These are phyloP conservation scores for Daedaleopsis sinensis DNA, from an alignment of 768 basidiomycete species.

Conservation along the genomic window DNA sequence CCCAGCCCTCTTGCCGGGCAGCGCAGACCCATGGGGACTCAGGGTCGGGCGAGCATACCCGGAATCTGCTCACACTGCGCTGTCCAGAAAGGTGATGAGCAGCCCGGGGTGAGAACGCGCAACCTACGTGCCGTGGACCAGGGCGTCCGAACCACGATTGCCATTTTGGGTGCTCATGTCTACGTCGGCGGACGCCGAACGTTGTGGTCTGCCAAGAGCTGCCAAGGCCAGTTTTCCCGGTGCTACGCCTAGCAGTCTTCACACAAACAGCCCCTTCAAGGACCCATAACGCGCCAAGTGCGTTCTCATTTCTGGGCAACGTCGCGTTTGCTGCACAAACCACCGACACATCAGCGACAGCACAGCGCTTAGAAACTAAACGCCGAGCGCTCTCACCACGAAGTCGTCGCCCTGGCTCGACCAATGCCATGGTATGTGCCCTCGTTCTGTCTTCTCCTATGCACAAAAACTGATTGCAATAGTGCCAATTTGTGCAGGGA, in stretches of 20 bases:
- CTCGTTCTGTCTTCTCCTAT: neutral
- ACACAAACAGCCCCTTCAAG: too few species aligned
- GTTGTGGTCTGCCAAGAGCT: neutral
- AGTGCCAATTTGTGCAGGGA: neutral
- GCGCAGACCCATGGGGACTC: too few species aligned
- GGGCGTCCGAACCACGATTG: neutral
- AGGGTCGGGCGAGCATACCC: neutral
- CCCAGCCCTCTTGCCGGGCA: neutral
- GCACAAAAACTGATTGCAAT: neutral
- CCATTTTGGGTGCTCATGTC: neutral
- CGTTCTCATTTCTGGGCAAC: too few species aligned
- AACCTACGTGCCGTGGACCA: neutral
- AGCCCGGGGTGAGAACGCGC: neutral
- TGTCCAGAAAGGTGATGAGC: neutral
- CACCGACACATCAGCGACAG: too few species aligned
- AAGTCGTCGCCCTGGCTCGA: neutral
- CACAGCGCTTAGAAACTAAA: too few species aligned
- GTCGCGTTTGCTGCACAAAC: too few species aligned
- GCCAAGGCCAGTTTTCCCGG: neutral
- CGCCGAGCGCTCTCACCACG: too few species aligned
- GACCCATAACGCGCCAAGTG: too few species aligned
- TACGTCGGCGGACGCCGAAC: neutral
- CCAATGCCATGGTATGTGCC: neutral
- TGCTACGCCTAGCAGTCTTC: neutral
- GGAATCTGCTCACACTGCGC: neutral